Conservation (phyloP, 805 yeast species). For the Kodamaea laetipori region DNA sequence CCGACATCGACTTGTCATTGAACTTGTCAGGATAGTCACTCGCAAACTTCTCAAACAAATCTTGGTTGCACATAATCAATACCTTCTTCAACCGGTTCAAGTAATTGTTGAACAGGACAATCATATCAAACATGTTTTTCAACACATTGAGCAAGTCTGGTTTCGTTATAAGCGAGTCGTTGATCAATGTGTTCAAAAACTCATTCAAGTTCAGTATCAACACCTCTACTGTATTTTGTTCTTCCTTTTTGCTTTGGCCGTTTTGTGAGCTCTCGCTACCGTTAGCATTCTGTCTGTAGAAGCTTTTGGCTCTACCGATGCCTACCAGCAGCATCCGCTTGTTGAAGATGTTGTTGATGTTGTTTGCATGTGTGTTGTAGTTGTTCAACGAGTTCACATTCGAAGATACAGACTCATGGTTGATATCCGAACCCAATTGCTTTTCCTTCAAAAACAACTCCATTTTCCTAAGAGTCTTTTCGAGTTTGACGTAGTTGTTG, state of each 20-base stretch:
- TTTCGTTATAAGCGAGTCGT: conserved; percentile 68
- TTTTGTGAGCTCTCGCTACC: neutral
- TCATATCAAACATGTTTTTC: conserved; percentile 47
- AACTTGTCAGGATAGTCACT: conserved; percentile 39
- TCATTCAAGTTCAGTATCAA: conserved; percentile 51
- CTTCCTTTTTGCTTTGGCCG: conserved; percentile 3
- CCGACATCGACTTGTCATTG: conserved; percentile 41
- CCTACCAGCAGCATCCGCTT: conserved; percentile 19
- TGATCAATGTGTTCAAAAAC: conserved; percentile 62
- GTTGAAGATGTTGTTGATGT: conserved; percentile 26
- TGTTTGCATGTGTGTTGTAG: conserved; percentile 15
- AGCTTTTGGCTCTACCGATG: conserved; percentile 4
- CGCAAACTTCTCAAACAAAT: conserved; percentile 43
- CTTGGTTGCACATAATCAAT: conserved; percentile 50
- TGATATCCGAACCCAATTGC: conserved; percentile 17
- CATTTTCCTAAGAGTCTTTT: conserved; percentile 19
- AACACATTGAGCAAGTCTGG: conserved; percentile 51
- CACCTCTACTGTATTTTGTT: conserved; percentile 23
- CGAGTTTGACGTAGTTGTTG: conserved; percentile 50
- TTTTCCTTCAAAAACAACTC: conserved; percentile 11
- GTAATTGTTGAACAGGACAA: conserved; percentile 51
- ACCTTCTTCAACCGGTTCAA: conserved; percentile 56
- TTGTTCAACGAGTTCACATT: conserved; percentile 11
- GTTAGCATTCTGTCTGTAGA: conserved; percentile 7
- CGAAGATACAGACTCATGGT: conserved; percentile 8